Conservation (phyloP, 495 filamentous ascomycete species). For the Neurospora africana region DNA sequence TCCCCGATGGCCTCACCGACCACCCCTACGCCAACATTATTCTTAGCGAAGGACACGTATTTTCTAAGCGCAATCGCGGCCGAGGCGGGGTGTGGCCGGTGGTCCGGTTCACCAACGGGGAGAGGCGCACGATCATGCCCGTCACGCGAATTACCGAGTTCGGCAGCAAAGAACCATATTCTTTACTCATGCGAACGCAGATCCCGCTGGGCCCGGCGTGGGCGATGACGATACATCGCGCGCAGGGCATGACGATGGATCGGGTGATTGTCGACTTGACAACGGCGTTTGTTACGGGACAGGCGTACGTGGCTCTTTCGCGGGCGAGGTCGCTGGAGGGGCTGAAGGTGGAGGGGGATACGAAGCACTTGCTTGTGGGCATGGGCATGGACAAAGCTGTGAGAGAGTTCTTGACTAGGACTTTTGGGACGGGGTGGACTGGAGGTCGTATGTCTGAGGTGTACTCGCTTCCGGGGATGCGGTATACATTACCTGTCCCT, state of each 20-base stretch:
- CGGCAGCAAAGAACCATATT: conserved; percentile 38
- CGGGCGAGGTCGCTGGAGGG: conserved; percentile 74
- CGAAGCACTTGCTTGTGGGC: conserved; percentile 13
- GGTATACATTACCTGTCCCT: too few relatives aligned
- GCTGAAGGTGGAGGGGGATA: conserved; percentile 36
- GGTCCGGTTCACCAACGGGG: conserved; percentile 54
- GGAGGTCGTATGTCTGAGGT: too few relatives aligned
- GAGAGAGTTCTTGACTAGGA: conserved; percentile 8
- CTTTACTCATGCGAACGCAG: conserved; percentile 65
- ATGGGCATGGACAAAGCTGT: conserved; percentile 11
- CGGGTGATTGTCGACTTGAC: conserved; percentile 82
- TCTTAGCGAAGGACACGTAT: too few relatives aligned
- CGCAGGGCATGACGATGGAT: conserved; percentile 87
- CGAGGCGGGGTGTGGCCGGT: conserved; percentile 47
- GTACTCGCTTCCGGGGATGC: too few relatives aligned
- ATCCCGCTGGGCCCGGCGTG: conserved; percentile 82
- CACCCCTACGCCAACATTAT: too few relatives aligned
- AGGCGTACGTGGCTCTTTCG: conserved; percentile 68
- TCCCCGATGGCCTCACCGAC: too few relatives aligned
- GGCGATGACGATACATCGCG: conserved; percentile 92
- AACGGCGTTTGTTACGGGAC: conserved; percentile 81
- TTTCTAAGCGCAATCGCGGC: too few relatives aligned
- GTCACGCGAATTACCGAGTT: conserved; percentile 37
- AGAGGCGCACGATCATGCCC: conserved; percentile 30
- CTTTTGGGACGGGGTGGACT: too few relatives aligned